A percentile compares a stretch with the other conserved stretches of the same genome.
phyloP scores from a whole-genome alignment of 2,329 filamentous ascomycete genomes.

The Neofusicoccum parvum region DNA sequence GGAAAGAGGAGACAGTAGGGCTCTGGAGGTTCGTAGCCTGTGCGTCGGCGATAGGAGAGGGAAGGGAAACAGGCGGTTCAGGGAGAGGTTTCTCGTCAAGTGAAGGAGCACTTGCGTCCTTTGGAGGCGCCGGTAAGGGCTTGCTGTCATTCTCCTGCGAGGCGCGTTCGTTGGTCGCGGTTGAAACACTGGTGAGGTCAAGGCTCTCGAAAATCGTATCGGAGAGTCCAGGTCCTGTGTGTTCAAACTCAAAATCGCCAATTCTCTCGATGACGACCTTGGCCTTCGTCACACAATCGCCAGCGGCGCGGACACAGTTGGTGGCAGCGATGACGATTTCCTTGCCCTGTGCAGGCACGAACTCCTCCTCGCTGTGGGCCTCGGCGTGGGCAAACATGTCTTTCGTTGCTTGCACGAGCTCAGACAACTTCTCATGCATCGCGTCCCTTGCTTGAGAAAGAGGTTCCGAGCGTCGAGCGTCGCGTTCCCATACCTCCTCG shows the following conservation, averaged over 20 bases:
- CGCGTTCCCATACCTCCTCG: conserved; percentile 79
- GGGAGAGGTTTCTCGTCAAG: conserved; percentile 69
- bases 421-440: conserved; percentile 79
- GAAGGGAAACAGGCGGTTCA: conserved; percentile 57
- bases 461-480: conserved; percentile 65
- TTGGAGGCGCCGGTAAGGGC: conserved; percentile 37
- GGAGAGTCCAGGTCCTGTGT: conserved; percentile 49
- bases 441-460: conserved; percentile 70
- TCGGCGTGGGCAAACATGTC: conserved; percentile 73
- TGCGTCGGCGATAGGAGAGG: conserved; percentile 31
- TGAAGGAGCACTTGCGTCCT: conserved; percentile 41
- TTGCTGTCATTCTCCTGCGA: conserved; percentile 35
- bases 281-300: conserved; percentile 87
- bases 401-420: conserved; percentile 78
- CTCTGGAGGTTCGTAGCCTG: conserved; percentile 31
- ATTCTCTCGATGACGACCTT: conserved; percentile 84
- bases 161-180: conserved; percentile 6
- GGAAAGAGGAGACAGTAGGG: conserved; percentile 44
- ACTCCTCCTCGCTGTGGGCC: conserved; percentile 72
- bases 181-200: conserved; percentile 14
- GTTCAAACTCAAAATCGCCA: conserved; percentile 83
- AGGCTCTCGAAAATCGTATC: conserved; percentile 39
- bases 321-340: conserved; percentile 78
- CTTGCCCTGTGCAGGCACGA: conserved; percentile 78
- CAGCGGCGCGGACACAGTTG: conserved; percentile 83